Conservation (phyloP, 768 basidiomycete genomes). For the Leccinellum rugosiceps region DNA sequence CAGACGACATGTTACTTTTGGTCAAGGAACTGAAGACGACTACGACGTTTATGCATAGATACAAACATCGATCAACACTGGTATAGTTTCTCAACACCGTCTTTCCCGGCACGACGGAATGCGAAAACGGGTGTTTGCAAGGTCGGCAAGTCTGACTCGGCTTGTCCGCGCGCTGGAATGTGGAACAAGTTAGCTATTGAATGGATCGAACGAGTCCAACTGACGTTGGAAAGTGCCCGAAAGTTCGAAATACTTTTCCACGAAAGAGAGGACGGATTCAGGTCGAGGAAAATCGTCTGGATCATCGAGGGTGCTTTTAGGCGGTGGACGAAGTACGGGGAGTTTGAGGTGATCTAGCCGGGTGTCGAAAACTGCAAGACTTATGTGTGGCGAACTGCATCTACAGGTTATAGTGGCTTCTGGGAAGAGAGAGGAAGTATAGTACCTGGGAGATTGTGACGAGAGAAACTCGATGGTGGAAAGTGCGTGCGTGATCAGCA, state of each 20-base stretch:
- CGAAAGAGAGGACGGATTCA: conserved; percentile 39
- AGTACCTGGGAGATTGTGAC: conserved; percentile 22
- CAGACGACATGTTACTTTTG: conserved; percentile 18
- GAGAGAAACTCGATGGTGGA: conserved; percentile 38
- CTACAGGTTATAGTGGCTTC: background rate
- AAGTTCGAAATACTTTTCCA: conserved; percentile 56
- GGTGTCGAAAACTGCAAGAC: conserved; percentile 61
- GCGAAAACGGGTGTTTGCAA: conserved; percentile 4
- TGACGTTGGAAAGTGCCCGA: conserved; percentile 41
- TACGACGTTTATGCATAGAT: background rate
- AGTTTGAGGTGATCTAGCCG: conserved; percentile 47
- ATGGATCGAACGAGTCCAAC: conserved; percentile 26
- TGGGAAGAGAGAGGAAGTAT: conserved; percentile 3
- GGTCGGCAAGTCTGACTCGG: background rate
- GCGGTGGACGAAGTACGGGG: conserved; percentile 40
- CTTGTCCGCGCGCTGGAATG: conserved; percentile 8
- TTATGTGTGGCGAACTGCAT: conserved; percentile 21
- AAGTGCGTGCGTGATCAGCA: conserved; percentile 46
- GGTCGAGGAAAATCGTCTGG: conserved; percentile 23
- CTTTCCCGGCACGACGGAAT: conserved; percentile 11
- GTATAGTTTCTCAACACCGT: background rate
- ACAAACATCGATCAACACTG: conserved; percentile 20
- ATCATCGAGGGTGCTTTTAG: conserved; percentile 10
- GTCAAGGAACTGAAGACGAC: background rate
- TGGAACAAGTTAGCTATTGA: background rate